phyloP scores from a whole-genome alignment of 768 basidiomycete genomes.

The Tricholoma furcatifolium region DNA sequence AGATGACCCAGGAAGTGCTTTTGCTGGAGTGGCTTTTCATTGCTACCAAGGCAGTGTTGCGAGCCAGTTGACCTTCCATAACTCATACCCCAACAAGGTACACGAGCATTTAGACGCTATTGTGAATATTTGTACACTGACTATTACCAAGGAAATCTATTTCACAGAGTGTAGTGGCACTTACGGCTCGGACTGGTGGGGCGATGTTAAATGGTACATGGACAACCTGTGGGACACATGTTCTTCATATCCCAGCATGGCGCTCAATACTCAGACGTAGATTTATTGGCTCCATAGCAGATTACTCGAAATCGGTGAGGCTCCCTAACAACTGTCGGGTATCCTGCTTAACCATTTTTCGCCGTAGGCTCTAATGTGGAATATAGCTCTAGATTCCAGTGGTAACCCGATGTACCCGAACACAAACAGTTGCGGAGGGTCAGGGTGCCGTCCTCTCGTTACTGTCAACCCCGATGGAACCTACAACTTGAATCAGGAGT shows the following conservation, averaged over 20 bases:
- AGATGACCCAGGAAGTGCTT: constrained; percentile 45
- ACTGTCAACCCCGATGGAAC: constrained; percentile 64
- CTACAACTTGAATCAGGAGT: constrained; percentile 73
- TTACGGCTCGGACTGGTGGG: constrained; percentile 74
- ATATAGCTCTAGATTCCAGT: constrained; percentile 60
- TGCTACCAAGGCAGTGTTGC: constrained; percentile 48
- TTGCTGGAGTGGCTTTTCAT: constrained; percentile 69
- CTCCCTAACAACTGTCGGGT: neutral
- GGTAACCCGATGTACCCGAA: constrained; percentile 66
- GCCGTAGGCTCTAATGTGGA: constrained; percentile 60
- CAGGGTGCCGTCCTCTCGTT: constrained; percentile 65
- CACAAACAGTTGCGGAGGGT: constrained; percentile 56
- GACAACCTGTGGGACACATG: constrained; percentile 18
- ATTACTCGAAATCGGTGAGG: constrained; percentile 18
- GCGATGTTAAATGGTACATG: constrained; percentile 57
- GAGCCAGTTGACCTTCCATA: constrained; percentile 18
- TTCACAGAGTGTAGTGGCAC: constrained; percentile 68
- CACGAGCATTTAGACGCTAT: neutral
- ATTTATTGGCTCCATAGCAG: constrained; percentile 23
- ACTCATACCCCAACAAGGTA: constrained; percentile 20
- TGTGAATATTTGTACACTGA: neutral
- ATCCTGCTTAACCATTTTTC: constrained; percentile 9
- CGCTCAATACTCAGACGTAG: constrained; percentile 2
- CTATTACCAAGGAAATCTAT: constrained; percentile 37
- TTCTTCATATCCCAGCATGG: too few relatives aligned